phyloP scores from a whole-genome alignment of 2,329 filamentous ascomycete species.

The Arthroderma uncinatum region DNA sequence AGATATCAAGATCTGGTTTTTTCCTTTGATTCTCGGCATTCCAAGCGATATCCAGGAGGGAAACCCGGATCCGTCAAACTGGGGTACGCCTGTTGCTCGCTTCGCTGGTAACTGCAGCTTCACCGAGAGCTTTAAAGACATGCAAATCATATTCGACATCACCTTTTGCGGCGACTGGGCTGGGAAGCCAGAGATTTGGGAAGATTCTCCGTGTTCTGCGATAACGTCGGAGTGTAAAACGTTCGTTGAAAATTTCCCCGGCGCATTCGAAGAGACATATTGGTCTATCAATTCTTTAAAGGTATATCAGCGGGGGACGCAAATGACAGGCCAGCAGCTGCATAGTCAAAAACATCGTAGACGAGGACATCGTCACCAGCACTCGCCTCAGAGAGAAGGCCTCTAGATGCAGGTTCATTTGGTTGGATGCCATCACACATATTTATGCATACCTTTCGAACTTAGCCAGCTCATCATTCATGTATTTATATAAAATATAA shows the following conservation, averaged over 20 bases:
- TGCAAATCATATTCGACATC: conserved; percentile 40
- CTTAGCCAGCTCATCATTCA: no score
- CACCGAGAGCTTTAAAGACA: conserved; percentile 29
- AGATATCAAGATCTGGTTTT: conserved; percentile 44
- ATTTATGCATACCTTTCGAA: no score
- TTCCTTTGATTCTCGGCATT: conserved; percentile 31
- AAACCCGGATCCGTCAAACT: conserved; percentile 35
- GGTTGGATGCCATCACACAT: no score
- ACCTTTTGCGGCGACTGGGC: conserved; percentile 49
- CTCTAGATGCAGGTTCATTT: no score
- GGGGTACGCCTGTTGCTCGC: conserved; percentile 37
- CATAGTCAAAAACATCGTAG: not conserved
- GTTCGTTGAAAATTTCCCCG: conserved; percentile 13
- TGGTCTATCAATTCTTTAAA: conserved; percentile 14
- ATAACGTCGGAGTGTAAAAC: conserved; percentile 11
- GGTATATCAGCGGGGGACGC: conserved; percentile 10
- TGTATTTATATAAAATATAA: no score
- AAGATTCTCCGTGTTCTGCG: conserved; percentile 6
- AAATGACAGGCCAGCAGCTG: not conserved
- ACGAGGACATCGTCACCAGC: not conserved
- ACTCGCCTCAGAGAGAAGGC: not conserved
- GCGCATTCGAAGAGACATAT: conserved; percentile 11
- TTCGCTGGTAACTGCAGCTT: conserved; percentile 35
- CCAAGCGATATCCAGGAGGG: conserved; percentile 36
- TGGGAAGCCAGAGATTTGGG: conserved; percentile 22